Evolutionary conservation across 257 asterid genomes (phyloP).

Genomic region (Plectranthus barbatus): DNA sequence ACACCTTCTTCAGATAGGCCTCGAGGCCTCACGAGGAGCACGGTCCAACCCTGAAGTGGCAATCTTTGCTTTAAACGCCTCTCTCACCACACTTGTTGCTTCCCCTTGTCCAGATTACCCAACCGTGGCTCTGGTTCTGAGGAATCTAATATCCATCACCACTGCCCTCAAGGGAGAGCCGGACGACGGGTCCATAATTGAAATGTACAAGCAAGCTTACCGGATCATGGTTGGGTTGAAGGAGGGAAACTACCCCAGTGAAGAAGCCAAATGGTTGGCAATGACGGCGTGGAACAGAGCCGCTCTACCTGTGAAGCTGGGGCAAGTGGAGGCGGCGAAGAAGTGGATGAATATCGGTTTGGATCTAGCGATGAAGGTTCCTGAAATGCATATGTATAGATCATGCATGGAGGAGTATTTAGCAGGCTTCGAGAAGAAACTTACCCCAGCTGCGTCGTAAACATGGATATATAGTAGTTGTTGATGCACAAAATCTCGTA

Average conservation of each 20-base stretch:
- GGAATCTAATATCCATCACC: conserved; percentile 57
- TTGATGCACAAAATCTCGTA: too few relatives aligned
- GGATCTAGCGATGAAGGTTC: conserved; percentile 66
- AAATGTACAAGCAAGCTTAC: conserved; percentile 64
- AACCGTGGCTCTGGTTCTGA: conserved; percentile 48
- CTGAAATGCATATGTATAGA: conserved; percentile 64
- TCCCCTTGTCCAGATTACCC: conserved; percentile 76
- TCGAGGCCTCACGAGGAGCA: conserved; percentile 75
- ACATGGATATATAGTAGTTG: too few relatives aligned
- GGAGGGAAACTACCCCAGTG: conserved; percentile 80
- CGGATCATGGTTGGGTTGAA: conserved; percentile 84
- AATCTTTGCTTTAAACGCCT: conserved; percentile 50
- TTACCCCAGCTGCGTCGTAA: conserved; percentile 4
- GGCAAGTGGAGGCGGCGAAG: conserved; percentile 49
- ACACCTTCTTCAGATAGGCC: conserved; percentile 72
- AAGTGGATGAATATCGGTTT: conserved; percentile 88
- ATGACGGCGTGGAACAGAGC: conserved; percentile 98
- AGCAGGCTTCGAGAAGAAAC: conserved; percentile 43
- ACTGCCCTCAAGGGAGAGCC: conserved; percentile 40
- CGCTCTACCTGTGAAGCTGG: conserved; percentile 74
- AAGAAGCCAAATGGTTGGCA: conserved; percentile 93
- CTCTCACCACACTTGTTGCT: conserved; percentile 60
- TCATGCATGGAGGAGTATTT: conserved; percentile 86
- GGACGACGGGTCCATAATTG: conserved; percentile 47
- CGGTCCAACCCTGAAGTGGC: conserved; percentile 74